Conservation (phyloP, 148 eudicot genomes). For the Spergularia bocconei region DNA sequence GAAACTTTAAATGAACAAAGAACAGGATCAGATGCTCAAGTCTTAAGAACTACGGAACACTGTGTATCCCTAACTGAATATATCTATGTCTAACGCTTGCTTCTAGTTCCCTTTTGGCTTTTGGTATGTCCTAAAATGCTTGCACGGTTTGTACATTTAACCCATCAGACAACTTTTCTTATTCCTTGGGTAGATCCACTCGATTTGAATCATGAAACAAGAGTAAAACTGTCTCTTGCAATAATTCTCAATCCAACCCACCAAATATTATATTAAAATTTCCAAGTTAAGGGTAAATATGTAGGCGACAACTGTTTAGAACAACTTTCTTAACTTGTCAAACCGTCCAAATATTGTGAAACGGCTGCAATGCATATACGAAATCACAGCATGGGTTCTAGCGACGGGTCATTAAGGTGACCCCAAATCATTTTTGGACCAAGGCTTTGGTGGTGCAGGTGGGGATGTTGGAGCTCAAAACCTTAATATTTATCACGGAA, state of each 20-base stretch:
- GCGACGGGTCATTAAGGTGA: not conserved
- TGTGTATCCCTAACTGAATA: not conserved
- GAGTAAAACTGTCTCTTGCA: not conserved
- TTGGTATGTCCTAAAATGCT: not conserved
- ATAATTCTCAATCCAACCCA: not conserved
- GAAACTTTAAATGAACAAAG: not conserved
- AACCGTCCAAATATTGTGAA: not conserved
- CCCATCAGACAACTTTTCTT: not conserved
- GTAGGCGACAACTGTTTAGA: not conserved
- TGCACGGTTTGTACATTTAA: not conserved
- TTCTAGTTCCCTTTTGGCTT: slow-evolving; percentile 5
- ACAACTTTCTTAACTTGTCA: not conserved
- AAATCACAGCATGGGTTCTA: not conserved
- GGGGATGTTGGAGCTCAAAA: not conserved
- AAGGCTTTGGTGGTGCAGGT: not conserved
- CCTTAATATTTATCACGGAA: too few species aligned
- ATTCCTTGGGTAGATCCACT: too few species aligned
- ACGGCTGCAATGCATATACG: not conserved
- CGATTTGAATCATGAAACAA: too few species aligned
- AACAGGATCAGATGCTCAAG: not conserved
- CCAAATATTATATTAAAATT: not conserved
- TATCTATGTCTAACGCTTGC: not conserved
- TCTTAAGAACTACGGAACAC: not conserved
- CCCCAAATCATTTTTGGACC: not conserved
- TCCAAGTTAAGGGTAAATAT: not conserved